Percentiles rank a stretch among this genome's conserved stretches.
These are phyloP conservation scores for Scheffersomyces stipitis DNA, from an alignment of 805 yeast species.

Conservation along the genomic window DNA sequence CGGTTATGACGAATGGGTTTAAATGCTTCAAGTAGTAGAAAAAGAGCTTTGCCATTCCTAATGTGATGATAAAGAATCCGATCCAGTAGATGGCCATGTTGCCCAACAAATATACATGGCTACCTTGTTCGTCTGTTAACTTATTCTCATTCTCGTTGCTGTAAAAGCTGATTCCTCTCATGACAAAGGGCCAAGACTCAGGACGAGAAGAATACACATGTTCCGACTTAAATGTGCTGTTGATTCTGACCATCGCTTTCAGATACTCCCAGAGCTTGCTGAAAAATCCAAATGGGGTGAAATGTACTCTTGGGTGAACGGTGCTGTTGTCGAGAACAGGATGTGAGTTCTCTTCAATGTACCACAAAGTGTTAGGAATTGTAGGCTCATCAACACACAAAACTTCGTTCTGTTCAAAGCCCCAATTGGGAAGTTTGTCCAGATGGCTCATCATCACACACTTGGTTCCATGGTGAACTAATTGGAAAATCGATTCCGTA, in stretches of 20 bases:
- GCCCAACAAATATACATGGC: slow-evolving; percentile 59
- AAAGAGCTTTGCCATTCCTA: slow-evolving; percentile 18
- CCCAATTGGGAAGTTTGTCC: slow-evolving; percentile 80
- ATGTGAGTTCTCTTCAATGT: slow-evolving; percentile 63
- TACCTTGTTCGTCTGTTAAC: slow-evolving; percentile 20
- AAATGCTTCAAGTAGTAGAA: slow-evolving; percentile 20
- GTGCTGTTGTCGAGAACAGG: slow-evolving; percentile 38
- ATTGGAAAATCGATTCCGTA: slow-evolving; percentile 66
- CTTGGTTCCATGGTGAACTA: slow-evolving; percentile 62
- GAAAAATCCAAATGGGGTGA: slow-evolving; percentile 42
- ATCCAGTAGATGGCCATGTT: slow-evolving; percentile 57
- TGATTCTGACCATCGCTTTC: slow-evolving; percentile 51
- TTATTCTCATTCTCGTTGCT: slow-evolving; percentile 31
- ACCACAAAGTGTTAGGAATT: slow-evolving; percentile 68
- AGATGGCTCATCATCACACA: slow-evolving; percentile 78
- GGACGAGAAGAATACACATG: slow-evolving; percentile 58
- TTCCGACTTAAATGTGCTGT: slow-evolving; percentile 45
- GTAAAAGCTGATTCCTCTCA: slow-evolving; percentile 62
- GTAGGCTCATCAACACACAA: slow-evolving; percentile 78
- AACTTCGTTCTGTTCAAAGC: slow-evolving; percentile 81
- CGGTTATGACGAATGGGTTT: slow-evolving; percentile 29
- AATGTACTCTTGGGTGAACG: slow-evolving; percentile 18
- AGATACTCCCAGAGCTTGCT: slow-evolving; percentile 57
- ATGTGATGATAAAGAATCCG: slow-evolving; percentile 26
- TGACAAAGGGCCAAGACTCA: slow-evolving; percentile 59